Evolutionary conservation across 148 eudicot genomes (phyloP).

Genomic region (Tetragonia tetragonoides): DNA sequence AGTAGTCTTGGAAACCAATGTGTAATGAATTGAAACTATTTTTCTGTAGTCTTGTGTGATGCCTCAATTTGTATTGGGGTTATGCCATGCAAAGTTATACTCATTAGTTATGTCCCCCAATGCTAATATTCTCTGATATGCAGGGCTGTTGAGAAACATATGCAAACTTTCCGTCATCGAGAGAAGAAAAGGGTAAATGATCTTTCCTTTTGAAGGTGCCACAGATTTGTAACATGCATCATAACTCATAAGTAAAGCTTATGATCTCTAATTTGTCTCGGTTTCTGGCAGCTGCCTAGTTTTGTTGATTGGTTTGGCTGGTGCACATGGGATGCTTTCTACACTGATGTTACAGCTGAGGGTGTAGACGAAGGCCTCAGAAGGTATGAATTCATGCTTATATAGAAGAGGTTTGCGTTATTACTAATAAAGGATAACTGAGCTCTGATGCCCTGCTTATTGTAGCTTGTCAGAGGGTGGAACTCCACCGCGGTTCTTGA

Average conservation of each 20-base stretch:
- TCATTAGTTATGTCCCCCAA: not conserved
- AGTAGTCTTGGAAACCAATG: not conserved
- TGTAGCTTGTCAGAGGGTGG: conserved; percentile 82
- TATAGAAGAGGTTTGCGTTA: not conserved
- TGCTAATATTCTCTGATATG: not conserved
- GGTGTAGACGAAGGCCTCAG: conserved; percentile 88
- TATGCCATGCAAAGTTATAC: not conserved
- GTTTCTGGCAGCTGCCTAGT: conserved; percentile 60
- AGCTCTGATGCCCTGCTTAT: conserved; percentile 2
- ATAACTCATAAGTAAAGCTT: not conserved
- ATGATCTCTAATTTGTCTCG: conserved; percentile 13
- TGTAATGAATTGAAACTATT: not conserved
- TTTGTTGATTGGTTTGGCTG: conserved; percentile 97
- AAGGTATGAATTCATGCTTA: conserved; percentile 36
- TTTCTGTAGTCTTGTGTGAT: not conserved
- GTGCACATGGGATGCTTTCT: conserved; percentile 99
- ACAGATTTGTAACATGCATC: not conserved
- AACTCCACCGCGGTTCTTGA: conserved; percentile 83
- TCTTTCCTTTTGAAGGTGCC: not conserved
- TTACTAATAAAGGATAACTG: not conserved
- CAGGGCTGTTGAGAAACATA: conserved; percentile 86
- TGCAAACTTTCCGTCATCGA: conserved; percentile 84
- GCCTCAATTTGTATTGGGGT: not conserved
- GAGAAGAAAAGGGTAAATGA: conserved; percentile 79
- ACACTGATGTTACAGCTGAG: conserved; percentile 96